Evolutionary conservation across 2,329 filamentous ascomycete species (phyloP).

Genomic region (Phialocephala subalpina): DNA sequence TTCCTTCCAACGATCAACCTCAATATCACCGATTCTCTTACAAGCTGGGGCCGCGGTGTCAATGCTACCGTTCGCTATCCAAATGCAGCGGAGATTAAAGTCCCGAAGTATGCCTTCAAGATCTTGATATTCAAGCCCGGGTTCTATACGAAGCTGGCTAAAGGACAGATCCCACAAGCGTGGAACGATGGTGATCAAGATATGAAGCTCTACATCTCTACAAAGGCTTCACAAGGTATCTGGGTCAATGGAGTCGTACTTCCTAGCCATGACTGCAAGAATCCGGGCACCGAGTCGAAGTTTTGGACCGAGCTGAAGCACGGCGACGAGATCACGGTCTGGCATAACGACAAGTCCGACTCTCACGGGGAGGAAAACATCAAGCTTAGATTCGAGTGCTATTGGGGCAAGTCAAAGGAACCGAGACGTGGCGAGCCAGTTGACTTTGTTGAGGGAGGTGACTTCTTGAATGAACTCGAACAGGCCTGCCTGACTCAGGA

Average conservation of each 20-base stretch:
- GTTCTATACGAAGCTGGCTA: slow-evolving; percentile 66
- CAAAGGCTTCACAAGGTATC: slow-evolving; percentile 80
- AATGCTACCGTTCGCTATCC: slow-evolving; percentile 74
- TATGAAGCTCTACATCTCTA: slow-evolving; percentile 75
- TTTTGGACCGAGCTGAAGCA: slow-evolving; percentile 76
- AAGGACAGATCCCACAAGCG: slow-evolving; percentile 32
- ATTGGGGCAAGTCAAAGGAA: slow-evolving; percentile 39
- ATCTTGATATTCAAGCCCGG: slow-evolving; percentile 77
- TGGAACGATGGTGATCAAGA: slow-evolving; percentile 44
- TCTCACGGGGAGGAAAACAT: slow-evolving; percentile 20
- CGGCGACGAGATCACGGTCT: slow-evolving; percentile 80
- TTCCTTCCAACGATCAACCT: slow-evolving; percentile 69
- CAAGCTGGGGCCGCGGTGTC: slow-evolving; percentile 79
- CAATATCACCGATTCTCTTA: slow-evolving; percentile 70
- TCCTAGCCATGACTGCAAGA: slow-evolving; percentile 60
- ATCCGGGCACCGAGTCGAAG: slow-evolving; percentile 57
- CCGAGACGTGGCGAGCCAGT: slow-evolving; percentile 20
- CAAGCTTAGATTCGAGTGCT: slow-evolving; percentile 43
- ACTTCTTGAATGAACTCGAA: slow-evolving; percentile 37
- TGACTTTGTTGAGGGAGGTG: slow-evolving; percentile 31
- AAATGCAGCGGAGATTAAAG: slow-evolving; percentile 68
- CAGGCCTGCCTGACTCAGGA: slow-evolving; percentile 35
- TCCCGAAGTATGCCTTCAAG: slow-evolving; percentile 85
- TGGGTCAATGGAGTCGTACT: slow-evolving; percentile 78
- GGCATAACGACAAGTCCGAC: slow-evolving; percentile 54